Evolutionary conservation across 1,139 yeast species (phyloP).

Genomic region (Nadsonia commutata): DNA sequence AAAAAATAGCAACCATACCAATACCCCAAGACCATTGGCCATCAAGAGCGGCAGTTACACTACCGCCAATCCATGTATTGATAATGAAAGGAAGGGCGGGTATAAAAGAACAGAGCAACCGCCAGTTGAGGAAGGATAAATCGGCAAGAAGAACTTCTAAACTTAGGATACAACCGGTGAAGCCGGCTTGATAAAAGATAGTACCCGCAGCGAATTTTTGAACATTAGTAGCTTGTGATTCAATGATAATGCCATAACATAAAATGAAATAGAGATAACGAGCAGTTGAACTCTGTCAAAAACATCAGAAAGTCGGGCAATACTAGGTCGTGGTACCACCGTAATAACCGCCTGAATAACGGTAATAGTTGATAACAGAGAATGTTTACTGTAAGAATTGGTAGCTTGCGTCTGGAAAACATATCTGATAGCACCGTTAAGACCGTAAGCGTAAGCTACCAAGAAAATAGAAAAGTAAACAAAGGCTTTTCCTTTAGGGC

Average conservation of each 20-base stretch:
- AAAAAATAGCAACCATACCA: slow-evolving; percentile 69
- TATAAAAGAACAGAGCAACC: slow-evolving; percentile 44
- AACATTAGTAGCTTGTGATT: slow-evolving; percentile 52
- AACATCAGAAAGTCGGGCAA: slow-evolving; percentile 28
- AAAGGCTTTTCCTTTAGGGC: slow-evolving; percentile 21
- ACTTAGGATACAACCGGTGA: slow-evolving; percentile 45
- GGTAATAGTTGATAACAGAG: slow-evolving; percentile 27
- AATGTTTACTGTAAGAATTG: slow-evolving; percentile 25
- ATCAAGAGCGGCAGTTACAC: slow-evolving; percentile 30
- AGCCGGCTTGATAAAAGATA: slow-evolving; percentile 55
- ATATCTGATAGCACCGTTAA: slow-evolving; percentile 40
- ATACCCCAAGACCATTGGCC: slow-evolving; percentile 55
- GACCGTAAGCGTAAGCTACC: slow-evolving; percentile 52
- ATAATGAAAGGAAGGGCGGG: slow-evolving; percentile 61
- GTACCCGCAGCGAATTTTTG: slow-evolving; percentile 62
- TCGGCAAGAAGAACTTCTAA: slow-evolving; percentile 49
- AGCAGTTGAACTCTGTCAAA: slow-evolving; percentile 30
- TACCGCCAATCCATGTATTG: slow-evolving; percentile 65
- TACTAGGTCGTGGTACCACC: slow-evolving; percentile 26
- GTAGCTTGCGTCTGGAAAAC: slow-evolving; percentile 29
- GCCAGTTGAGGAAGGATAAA: slow-evolving; percentile 54
- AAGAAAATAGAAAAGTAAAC: slow-evolving; percentile 40
- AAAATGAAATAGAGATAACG: slow-evolving; percentile 19
- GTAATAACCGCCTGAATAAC: slow-evolving; percentile 28
- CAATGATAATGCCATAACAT: slow-evolving; percentile 25